Evolutionary conservation across 2,329 filamentous ascomycete species (phyloP).

Genomic region (Venturia oleaginea): DNA sequence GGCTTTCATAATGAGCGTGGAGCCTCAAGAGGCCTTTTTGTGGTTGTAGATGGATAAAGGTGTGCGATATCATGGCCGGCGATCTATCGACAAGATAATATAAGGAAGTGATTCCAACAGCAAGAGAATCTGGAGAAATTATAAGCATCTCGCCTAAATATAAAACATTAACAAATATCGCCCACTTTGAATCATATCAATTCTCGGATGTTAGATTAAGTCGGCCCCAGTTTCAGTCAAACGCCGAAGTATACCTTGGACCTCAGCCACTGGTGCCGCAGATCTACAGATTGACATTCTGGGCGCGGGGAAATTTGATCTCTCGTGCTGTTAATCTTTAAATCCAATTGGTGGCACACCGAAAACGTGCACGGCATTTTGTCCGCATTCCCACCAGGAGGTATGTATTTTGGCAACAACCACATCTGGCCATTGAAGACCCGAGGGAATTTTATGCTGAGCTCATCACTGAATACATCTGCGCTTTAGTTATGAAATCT

Average conservation of each 20-base stretch:
- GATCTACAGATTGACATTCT: not conserved
- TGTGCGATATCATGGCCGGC: not conserved
- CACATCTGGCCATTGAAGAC: too few relatives aligned
- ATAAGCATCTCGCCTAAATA: not conserved
- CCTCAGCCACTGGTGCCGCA: not conserved
- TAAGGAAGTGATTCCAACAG: not conserved
- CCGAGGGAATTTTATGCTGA: too few relatives aligned
- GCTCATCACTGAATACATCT: too few relatives aligned
- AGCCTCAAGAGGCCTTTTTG: not conserved
- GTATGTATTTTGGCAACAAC: not conserved
- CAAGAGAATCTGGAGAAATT: not conserved
- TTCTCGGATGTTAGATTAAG: not conserved
- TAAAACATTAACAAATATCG: not conserved
- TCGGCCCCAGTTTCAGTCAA: not conserved
- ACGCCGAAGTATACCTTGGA: not conserved
- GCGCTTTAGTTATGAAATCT: too few relatives aligned
- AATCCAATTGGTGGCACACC: not conserved
- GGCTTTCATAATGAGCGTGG: not conserved
- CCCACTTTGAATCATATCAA: not conserved
- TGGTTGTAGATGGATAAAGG: not conserved
- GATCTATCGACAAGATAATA: not conserved
- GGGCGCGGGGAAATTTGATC: not conserved
- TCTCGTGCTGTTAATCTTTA: not conserved
- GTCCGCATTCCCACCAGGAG: not conserved
- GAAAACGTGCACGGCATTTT: not conserved